These are phyloP conservation scores for Mucor racemosus DNA, from an alignment of 371 early-diverging fungal species.

Conservation along the genomic window DNA sequence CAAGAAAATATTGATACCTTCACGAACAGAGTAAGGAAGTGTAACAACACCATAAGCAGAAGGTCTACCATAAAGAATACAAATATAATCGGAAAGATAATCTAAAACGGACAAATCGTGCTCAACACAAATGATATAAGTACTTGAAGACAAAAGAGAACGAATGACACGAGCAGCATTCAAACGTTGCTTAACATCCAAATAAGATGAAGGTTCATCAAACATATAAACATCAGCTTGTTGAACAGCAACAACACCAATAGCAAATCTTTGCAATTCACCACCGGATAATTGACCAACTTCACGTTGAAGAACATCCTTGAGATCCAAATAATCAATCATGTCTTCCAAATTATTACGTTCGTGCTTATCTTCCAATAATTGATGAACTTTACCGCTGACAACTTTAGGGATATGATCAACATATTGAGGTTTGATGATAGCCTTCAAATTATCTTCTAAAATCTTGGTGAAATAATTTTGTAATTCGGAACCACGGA, in stretches of 20 bases:
- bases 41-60: slow-evolving; percentile 99
- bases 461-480: slow-evolving; percentile 99
- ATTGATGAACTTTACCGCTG: slow-evolving; percentile 79
- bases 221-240: slow-evolving; percentile 98
- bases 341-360: slow-evolving; percentile 76
- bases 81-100: slow-evolving; percentile 99
- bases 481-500: slow-evolving; percentile 99
- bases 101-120: slow-evolving; percentile 99
- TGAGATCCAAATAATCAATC: slow-evolving; percentile 82
- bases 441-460: slow-evolving; percentile 93
- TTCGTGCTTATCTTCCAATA: slow-evolving; percentile 80
- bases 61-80: slow-evolving; percentile 98
- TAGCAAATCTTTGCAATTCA: slow-evolving; percentile 99
- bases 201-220: slow-evolving; percentile 99
- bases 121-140: slow-evolving; percentile 98
- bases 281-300: slow-evolving; percentile 97
- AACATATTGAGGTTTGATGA: slow-evolving; percentile 99
- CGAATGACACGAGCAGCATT: slow-evolving; percentile 97
- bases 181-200: slow-evolving; percentile 99
- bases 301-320: slow-evolving; percentile 89
- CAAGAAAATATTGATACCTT: slow-evolving; percentile 99
- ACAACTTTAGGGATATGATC: slow-evolving; percentile 94
- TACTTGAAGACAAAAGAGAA: slow-evolving; percentile 71
- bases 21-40: slow-evolving; percentile 97
- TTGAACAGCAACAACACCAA: slow-evolving; percentile 90